Evolutionary conservation across 2,329 filamentous ascomycete genomes (phyloP).

Genomic region (Canariomyces notabilis): DNA sequence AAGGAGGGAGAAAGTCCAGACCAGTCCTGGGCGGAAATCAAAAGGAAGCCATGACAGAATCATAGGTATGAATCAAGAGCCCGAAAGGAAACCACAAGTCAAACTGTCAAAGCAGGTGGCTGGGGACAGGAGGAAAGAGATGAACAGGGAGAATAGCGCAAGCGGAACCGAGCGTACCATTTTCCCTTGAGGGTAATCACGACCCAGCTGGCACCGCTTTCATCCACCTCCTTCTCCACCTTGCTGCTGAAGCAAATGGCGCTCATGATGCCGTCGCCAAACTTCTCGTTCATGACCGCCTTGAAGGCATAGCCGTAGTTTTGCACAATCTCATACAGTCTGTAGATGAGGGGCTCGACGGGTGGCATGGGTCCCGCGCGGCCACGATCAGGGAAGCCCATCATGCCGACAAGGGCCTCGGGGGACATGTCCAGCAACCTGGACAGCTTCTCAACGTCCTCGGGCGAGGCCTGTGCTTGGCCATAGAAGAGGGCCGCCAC

Average conservation of each 20-base stretch:
- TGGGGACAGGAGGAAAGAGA: not conserved
- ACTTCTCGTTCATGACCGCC: slow-evolving; percentile 92
- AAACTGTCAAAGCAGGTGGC: not conserved
- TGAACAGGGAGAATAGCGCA: not conserved
- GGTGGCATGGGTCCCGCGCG: slow-evolving; percentile 76
- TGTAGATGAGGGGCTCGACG: slow-evolving; percentile 80
- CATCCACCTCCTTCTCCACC: slow-evolving; percentile 89
- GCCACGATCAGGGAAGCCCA: slow-evolving; percentile 76
- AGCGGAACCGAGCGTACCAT: slow-evolving; percentile 59
- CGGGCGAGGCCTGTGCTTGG: slow-evolving; percentile 47
- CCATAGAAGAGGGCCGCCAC: slow-evolving; percentile 89
- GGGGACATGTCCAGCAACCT: slow-evolving; percentile 48
- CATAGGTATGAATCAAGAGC: not conserved
- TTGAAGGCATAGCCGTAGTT: slow-evolving; percentile 98
- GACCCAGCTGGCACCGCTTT: slow-evolving; percentile 74
- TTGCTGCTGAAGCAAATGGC: slow-evolving; percentile 87
- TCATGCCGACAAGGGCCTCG: slow-evolving; percentile 52
- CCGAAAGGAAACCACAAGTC: not conserved
- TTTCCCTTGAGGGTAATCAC: slow-evolving; percentile 80
- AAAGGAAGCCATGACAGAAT: not conserved
- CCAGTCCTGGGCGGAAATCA: not conserved
- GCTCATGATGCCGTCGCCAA: slow-evolving; percentile 93
- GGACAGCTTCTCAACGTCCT: slow-evolving; percentile 56
- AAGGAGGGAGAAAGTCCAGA: not conserved
- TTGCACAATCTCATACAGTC: slow-evolving; percentile 89